Evolutionary conservation across 352 stramenopile genomes (phyloP).

Genomic region (Phytophthora ohioensis): DNA sequence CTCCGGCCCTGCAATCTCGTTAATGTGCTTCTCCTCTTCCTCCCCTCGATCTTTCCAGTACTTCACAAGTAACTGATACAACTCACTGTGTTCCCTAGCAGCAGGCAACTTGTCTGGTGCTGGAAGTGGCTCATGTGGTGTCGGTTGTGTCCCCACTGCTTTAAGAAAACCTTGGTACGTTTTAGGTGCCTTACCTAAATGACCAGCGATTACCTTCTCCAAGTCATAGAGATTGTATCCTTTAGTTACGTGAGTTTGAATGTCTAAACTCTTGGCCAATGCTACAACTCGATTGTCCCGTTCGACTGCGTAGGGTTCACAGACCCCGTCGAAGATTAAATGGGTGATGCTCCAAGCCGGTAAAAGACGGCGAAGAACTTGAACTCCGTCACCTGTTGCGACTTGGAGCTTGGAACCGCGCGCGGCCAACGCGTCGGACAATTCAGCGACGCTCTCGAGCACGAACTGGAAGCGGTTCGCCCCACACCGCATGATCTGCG

Average conservation of each 20-base stretch:
- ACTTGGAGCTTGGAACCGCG: conserved; percentile 76
- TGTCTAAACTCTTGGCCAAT: conserved; percentile 53
- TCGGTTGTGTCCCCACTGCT: conserved; percentile 55
- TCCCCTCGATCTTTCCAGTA: conserved; percentile 52
- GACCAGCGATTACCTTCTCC: conserved; percentile 61
- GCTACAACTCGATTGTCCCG: conserved; percentile 73
- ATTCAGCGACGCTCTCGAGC: conserved; percentile 91
- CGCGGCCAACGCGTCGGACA: conserved; percentile 69
- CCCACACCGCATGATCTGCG: conserved; percentile 86
- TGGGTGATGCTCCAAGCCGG: conserved; percentile 89
- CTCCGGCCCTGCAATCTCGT: conserved; percentile 58
- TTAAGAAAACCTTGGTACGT: conserved; percentile 79
- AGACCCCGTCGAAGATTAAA: conserved; percentile 92
- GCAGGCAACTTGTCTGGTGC: conserved; percentile 52
- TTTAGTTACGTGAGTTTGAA: conserved; percentile 75
- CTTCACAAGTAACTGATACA: conserved; percentile 68
- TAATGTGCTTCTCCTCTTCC: conserved; percentile 32
- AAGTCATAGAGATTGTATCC: conserved; percentile 79
- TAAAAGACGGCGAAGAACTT: conserved; percentile 84
- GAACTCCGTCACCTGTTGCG: conserved; percentile 74
- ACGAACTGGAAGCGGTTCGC: conserved; percentile 93
- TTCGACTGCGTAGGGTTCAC: conserved; percentile 89
- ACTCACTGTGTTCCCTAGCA: conserved; percentile 48
- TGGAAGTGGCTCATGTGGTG: conserved; percentile 52
- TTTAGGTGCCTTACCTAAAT: conserved; percentile 65